Conservation (phyloP, 257 asterid species). For the Ilex aquifolium region DNA sequence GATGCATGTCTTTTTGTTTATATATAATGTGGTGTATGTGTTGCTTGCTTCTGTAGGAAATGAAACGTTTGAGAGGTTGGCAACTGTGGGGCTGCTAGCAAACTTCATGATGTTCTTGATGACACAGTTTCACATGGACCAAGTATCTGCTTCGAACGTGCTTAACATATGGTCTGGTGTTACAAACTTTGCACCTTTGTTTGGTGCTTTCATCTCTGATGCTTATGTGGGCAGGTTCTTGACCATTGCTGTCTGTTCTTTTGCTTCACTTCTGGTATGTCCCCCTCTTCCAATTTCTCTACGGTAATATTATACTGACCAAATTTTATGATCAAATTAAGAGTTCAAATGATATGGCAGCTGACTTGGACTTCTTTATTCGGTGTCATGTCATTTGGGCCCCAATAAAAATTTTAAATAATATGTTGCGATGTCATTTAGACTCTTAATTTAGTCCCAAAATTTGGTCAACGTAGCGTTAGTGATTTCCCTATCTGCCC, state of each 20-base stretch:
- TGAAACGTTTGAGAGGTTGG: slow-evolving; percentile 81
- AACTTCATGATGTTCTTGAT: slow-evolving; percentile 66
- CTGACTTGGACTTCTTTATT: too few relatives aligned
- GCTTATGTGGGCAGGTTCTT: slow-evolving; percentile 56
- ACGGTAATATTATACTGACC: too few relatives aligned
- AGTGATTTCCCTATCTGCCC: too few relatives aligned
- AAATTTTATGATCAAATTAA: too few relatives aligned
- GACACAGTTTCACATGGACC: slow-evolving; percentile 64
- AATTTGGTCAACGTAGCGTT: too few relatives aligned
- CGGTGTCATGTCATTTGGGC: too few relatives aligned
- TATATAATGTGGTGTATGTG: not conserved
- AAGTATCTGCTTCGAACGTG: slow-evolving; percentile 67
- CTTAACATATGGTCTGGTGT: slow-evolving; percentile 52
- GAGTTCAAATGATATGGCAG: too few relatives aligned
- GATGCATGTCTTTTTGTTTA: not conserved
- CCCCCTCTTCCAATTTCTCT: too few relatives aligned
- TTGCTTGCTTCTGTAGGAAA: slow-evolving; percentile 42
- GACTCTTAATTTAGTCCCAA: too few relatives aligned
- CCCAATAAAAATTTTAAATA: too few relatives aligned
- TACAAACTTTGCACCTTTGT: slow-evolving; percentile 51
- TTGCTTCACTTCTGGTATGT: slow-evolving; percentile 46
- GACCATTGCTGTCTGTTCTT: slow-evolving; percentile 53
- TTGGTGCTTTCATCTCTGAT: slow-evolving; percentile 70
- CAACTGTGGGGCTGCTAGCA: slow-evolving; percentile 49
- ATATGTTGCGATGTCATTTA: too few relatives aligned